Base-by-base conservation (phyloP, 176 grass and related monocot species). In the Carex parvula region DNA sequence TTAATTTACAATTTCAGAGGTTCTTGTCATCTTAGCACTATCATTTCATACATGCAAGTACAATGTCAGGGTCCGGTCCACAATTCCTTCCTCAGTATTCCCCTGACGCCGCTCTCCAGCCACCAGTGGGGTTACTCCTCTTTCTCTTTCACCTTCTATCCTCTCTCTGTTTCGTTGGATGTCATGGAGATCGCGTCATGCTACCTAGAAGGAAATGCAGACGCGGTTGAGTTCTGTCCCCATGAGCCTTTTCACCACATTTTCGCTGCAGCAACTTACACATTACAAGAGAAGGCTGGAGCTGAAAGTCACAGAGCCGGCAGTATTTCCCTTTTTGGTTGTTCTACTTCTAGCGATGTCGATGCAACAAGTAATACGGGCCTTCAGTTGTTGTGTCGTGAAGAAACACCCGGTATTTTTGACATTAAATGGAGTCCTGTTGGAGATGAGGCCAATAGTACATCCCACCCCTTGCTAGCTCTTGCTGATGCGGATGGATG, bases 191-290 rank as follows among this genome's bases (percentile, higher is more conserved):
- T 98, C 76, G 96, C 71, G 3, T 90, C 89, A 5, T 98, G 88
- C 83, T 10, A 85, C 85, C 86, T 99, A 39, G 88, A 92, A 29
- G 96, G 96, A 63, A 95, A 95, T 88, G 91, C 89, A 60, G 96
- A 99, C 48, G 91, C 67, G 21, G 96, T 95, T 60, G 96, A 93
- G 84, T 99, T 99, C 84, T 99, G 93, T 70, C 89, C 96, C 0
- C 89, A 90, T 17, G 18, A 76, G 32, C 80, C 88, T 42, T 94
- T 89, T 70, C 91, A 79, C 71, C 64, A 95, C 46, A 79, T 99
- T 72, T 83, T 99, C 3, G 93, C 91, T 5, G 87, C 89, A 7
- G 89, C 93, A n/a, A 95, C 96, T 13, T 99, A 99, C 67, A 99
- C 93, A 69, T 75, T 99, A 65, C 91, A 93, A 85, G 89, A 99